These are phyloP conservation scores for Suhomyces faveliae DNA, from an alignment of 805 yeast species.

Conservation along the genomic window DNA sequence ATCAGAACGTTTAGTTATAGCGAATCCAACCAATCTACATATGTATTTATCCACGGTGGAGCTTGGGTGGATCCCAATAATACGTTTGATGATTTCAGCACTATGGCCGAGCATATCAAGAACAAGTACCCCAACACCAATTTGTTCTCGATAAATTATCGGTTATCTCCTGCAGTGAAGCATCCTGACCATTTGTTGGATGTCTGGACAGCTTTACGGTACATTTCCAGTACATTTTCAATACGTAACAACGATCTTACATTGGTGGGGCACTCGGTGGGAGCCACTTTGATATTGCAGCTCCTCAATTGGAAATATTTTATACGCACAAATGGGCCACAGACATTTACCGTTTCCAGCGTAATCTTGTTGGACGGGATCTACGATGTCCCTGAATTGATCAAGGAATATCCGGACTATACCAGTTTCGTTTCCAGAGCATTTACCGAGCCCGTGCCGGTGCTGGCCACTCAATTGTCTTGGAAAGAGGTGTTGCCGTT, in stretches of 20 bases:
- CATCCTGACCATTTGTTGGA: slow-evolving; percentile 67
- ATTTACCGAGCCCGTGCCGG: slow-evolving; percentile 29
- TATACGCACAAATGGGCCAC: neutral
- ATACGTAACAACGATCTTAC: slow-evolving; percentile 15
- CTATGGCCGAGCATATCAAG: slow-evolving; percentile 18
- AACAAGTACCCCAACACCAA: slow-evolving; percentile 10
- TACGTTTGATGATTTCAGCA: slow-evolving; percentile 55
- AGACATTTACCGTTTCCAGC: neutral
- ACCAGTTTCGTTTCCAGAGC: slow-evolving; percentile 58
- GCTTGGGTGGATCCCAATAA: slow-evolving; percentile 78
- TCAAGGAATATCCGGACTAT: slow-evolving; percentile 64
- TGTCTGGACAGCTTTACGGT: slow-evolving; percentile 44
- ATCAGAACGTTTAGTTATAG: slow-evolving; percentile 26
- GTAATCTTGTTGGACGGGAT: slow-evolving; percentile 61
- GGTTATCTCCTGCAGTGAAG: slow-evolving; percentile 58
- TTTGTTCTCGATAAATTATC: slow-evolving; percentile 51
- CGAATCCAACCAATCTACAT: slow-evolving; percentile 18
- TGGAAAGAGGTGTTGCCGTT: neutral
- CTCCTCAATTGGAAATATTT: slow-evolving; percentile 25
- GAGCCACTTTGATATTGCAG: slow-evolving; percentile 66
- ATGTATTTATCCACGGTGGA: slow-evolving; percentile 80
- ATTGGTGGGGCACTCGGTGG: slow-evolving; percentile 76
- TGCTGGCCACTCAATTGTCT: slow-evolving; percentile 27
- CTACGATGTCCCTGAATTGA: slow-evolving; percentile 49
- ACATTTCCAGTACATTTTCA: slow-evolving; percentile 17